These are phyloP conservation scores for Leccinum ponderosum DNA, from an alignment of 1,284 basidiomycete genomes.

Conservation along the genomic window DNA sequence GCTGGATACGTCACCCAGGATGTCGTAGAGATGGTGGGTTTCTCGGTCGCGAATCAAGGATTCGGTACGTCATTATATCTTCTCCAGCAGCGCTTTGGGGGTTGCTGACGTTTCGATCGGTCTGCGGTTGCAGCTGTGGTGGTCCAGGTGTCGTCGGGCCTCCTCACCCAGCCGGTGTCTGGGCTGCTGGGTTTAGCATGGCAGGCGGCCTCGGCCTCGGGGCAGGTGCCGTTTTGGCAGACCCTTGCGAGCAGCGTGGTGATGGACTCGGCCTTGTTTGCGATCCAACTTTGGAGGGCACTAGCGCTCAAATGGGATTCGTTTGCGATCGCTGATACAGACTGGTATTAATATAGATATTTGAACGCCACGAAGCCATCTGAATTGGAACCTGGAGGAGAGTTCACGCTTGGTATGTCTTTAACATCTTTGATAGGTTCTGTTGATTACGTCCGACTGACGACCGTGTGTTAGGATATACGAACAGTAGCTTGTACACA, in stretches of 20 bases:
- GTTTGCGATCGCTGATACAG: background rate
- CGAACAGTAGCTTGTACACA: conserved; percentile 40
- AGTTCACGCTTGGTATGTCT: conserved; percentile 28
- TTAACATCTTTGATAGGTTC: background rate
- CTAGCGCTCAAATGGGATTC: background rate
- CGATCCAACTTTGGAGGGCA: conserved; percentile 35
- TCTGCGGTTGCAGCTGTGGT: conserved; percentile 23
- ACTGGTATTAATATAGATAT: conserved; percentile 19
- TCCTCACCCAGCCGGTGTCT: conserved; percentile 25
- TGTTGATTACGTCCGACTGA: background rate
- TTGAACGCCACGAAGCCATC: conserved; percentile 20
- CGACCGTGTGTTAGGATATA: conserved; percentile 35
- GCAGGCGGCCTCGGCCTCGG: conserved; percentile 27
- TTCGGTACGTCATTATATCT: conserved; percentile 36
- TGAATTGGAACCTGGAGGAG: conserved; percentile 32
- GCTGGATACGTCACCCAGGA: conserved; percentile 41
- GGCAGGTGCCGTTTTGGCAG: conserved; percentile 47
- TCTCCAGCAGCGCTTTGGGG: conserved; percentile 5
- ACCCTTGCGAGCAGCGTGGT: conserved; percentile 39
- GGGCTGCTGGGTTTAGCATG: conserved; percentile 32
- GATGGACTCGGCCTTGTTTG: conserved; percentile 39
- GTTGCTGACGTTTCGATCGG: background rate
- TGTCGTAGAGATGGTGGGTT: conserved; percentile 44
- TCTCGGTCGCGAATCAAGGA: conserved; percentile 41
- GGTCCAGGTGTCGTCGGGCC: conserved; percentile 3